Evolutionary conservation across 2,329 filamentous ascomycete species (phyloP), one percentile per base, ranked within the genome.

Genomic region (Penicillium sp.): DNA sequence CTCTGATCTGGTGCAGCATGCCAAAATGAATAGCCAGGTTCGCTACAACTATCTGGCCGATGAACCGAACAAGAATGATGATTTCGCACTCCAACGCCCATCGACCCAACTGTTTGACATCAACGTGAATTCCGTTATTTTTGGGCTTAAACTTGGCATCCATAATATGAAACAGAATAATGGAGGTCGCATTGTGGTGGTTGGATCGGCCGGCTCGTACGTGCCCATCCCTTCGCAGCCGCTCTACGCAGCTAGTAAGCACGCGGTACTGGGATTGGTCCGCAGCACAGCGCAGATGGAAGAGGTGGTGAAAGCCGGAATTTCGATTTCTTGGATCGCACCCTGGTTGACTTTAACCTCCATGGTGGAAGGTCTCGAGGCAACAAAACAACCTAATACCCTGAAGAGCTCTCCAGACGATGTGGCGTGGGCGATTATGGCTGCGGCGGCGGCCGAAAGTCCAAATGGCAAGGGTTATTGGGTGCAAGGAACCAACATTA

Each of bases 321-420:
- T 62, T 11, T 58, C 52, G 9, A 58, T 64, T 9, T 66, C 60
- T 4, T 64, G 54, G 58, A 54, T 66, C 11, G 59, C 60, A 1
- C 60, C 63, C 1, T 66, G 65, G 58, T 55, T 67, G 31, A 67
- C 59, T 1, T 31, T 66, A 42, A 63, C 62, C 10, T 58, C 59
- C 1, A 67, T 63, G 60, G 57, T 64, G 4, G 55, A 63, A 31
- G 63, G 58, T 16, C 26, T 62, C 3, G 8, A 58, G 21, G 37
- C 42, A 13, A 35, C 57, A 3, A 54, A 35, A 2, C 43, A 54
- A 3, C 53, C 59, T 5, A 19, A 54, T 42, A 57, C 55, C 6
- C 42, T 60, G 29, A 59, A 62, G 27, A 63, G 48, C 23, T 57
- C 52, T 9, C 56, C 56, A 3, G 62, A 62, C 8, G 64, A 65